phyloP scores from a whole-genome alignment of 768 basidiomycete species.

The Tricholoma flavovirens region DNA sequence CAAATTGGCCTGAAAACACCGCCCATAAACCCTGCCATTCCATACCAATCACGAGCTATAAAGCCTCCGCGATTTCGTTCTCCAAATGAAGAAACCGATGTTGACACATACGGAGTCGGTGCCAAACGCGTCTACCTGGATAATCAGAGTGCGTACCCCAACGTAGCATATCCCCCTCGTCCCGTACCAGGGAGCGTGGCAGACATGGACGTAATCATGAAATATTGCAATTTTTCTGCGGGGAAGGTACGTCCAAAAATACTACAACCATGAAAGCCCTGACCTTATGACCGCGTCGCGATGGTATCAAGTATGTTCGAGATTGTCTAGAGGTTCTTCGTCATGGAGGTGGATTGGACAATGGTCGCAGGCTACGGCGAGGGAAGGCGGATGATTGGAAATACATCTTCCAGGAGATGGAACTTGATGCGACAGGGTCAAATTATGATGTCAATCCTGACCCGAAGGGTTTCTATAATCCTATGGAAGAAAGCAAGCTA shows the following conservation, averaged over 20 bases:
- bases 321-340: conserved; percentile 91
- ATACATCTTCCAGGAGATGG: conserved; percentile 69
- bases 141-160: conserved; percentile 49
- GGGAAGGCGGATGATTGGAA: conserved; percentile 72
- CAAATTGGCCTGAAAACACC: conserved; percentile 50
- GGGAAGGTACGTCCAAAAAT: conserved; percentile 45
- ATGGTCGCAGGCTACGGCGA: conserved; percentile 63
- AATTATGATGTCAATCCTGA: conserved; percentile 15
- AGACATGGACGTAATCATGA: conserved; percentile 83
- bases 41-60: conserved; percentile 38
- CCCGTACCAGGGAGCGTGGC: conserved; percentile 78
- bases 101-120: conserved; percentile 60
- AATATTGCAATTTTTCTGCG: conserved; percentile 76
- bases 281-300: conserved; percentile 1
- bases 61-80: conserved; percentile 48
- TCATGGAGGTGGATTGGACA: conserved; percentile 79
- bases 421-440: conserved; percentile 25
- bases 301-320: conserved; percentile 69
- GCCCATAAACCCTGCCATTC: conserved; percentile 65
- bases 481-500: conserved; percentile 18
- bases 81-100: conserved; percentile 34
- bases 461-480: conserved; percentile 18
- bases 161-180: conserved; percentile 77
- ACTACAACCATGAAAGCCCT: background rate
- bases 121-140: conserved; percentile 73